These are phyloP conservation scores for Xylariales sp. DNA, from an alignment of 2,329 filamentous ascomycete species.

Conservation along the genomic window DNA sequence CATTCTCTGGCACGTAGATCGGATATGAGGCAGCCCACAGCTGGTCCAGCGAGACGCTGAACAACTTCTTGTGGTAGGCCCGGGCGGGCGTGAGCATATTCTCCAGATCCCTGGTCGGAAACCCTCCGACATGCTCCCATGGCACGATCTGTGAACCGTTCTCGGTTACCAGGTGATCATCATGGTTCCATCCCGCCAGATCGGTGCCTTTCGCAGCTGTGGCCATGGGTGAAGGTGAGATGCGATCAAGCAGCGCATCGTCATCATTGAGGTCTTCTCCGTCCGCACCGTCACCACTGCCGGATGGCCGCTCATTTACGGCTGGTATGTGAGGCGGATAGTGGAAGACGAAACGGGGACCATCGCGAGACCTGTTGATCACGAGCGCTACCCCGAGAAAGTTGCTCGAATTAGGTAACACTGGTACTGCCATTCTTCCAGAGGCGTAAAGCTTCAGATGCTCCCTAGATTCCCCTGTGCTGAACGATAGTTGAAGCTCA, in stretches of 20 bases:
- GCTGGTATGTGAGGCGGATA: slow-evolving; percentile 62
- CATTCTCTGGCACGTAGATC: slow-evolving; percentile 75
- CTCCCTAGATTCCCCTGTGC: too few species aligned
- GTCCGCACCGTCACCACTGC: slow-evolving; percentile 22
- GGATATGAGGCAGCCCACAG: slow-evolving; percentile 79
- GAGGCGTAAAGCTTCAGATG: too few species aligned
- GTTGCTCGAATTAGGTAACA: slow-evolving; percentile 48
- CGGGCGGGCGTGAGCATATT: slow-evolving; percentile 73
- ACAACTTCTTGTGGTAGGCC: slow-evolving; percentile 74
- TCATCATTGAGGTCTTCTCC: slow-evolving; percentile 41
- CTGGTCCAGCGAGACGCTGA: slow-evolving; percentile 78
- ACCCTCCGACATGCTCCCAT: slow-evolving; percentile 71
- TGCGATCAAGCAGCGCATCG: slow-evolving; percentile 45
- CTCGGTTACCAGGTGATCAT: slow-evolving; percentile 52
- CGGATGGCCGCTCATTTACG: slow-evolving; percentile 30
- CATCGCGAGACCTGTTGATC: slow-evolving; percentile 69
- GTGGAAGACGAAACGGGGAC: slow-evolving; percentile 80
- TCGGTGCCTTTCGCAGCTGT: slow-evolving; percentile 31
- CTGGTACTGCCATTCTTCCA: slow-evolving; percentile 43
- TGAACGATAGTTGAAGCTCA: too few species aligned
- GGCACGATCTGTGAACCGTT: slow-evolving; percentile 55
- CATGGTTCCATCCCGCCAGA: slow-evolving; percentile 42
- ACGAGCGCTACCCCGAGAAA: slow-evolving; percentile 70
- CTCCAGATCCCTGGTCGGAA: slow-evolving; percentile 72
- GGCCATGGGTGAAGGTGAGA: slow-evolving; percentile 31